Evolutionary conservation across 2,329 filamentous ascomycete genomes (phyloP).

Genomic region (Beauveria sp.): DNA sequence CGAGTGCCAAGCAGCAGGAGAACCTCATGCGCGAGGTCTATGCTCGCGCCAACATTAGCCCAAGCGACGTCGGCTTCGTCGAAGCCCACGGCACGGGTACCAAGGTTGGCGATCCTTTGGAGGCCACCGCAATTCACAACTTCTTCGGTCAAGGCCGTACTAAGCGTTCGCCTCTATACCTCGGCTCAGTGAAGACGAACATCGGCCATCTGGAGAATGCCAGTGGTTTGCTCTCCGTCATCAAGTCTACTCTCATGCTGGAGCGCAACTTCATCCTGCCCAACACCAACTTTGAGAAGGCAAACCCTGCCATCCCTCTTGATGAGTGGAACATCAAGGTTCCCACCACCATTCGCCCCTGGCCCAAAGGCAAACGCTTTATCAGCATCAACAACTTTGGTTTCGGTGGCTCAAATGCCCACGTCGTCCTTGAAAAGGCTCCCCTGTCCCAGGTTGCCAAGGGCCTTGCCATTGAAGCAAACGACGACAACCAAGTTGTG

Average conservation of each 20-base stretch:
- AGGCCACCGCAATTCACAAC: constrained; percentile 39
- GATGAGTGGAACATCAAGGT: constrained; percentile 43
- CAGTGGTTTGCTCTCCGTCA: constrained; percentile 42
- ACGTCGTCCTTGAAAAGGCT: constrained; percentile 30
- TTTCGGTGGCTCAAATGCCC: constrained; percentile 36
- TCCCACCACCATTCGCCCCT: constrained; percentile 34
- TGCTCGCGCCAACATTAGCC: constrained; percentile 19
- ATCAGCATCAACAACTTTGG: constrained; percentile 44
- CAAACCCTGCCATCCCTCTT: constrained; percentile 41
- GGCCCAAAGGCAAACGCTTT: constrained; percentile 40
- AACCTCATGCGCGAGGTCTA: constrained; percentile 32
- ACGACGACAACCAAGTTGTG: constrained; percentile 6
- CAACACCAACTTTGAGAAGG: constrained; percentile 41
- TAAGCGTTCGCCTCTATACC: constrained; percentile 33
- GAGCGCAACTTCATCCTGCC: constrained; percentile 42
- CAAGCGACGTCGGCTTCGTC: constrained; percentile 25
- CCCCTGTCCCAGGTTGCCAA: constrained; percentile 20
- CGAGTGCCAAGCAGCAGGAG: constrained; percentile 41
- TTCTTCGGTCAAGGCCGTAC: constrained; percentile 34
- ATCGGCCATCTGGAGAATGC: constrained; percentile 45
- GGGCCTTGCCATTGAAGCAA: constrained; percentile 6
- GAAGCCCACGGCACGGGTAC: constrained; percentile 53
- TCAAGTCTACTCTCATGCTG: constrained; percentile 45
- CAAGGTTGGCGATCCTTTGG: constrained; percentile 47
- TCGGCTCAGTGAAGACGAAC: constrained; percentile 44